Base-by-base conservation (phyloP, 2,329 filamentous ascomycete genomes). In the Rutstroemia sp. region DNA sequence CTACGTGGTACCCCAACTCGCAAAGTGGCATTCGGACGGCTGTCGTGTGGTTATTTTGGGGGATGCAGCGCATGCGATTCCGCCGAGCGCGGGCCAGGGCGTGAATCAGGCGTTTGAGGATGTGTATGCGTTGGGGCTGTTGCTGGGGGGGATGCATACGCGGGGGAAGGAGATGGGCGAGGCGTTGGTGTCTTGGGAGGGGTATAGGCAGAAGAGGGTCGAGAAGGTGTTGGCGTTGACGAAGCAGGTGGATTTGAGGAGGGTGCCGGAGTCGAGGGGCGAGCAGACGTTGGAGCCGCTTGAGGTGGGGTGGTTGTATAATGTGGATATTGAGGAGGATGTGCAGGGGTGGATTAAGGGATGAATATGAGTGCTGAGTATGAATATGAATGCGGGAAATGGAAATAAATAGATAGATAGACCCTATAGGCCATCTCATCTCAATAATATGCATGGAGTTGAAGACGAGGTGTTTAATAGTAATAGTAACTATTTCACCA, bases 31-130 rank as follows among this genome's bases (percentile, higher is more conserved):
- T 19, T 75, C 74, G 1, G 59, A 64, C 5, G 61, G 63, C 3
- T 62, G 64, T 4, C 61, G 70, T 1, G 71, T 75, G 4, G 64
- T 78, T 2, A 73, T 81, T 16, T 63, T 79, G 0, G 76, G 77
- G 0, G 77, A 79, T 30, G 74, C 74, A 4, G 76, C 75, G 1
- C 76, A 79, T 52, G 77, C 74, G 0, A 74, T 79, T 14, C 76
- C 76, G 0, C 77, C 76, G 0, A 73, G 73, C 0, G 73, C 75
- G 0, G 76, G 77, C 0, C 76, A 78, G 58, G 74, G 77, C 0
- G 70, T 73, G 1, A 77, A 76, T 54, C 74, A 77, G 48, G 75
- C 75, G 0, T 74, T 77, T 37, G 78, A 81, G 58, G 79, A 82
- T 57, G 73, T 75, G 0, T 75, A 74, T 52, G 73, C 71, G 0